Percentiles rank a stretch among this genome's conserved stretches.
These are phyloP conservation scores for Leccinum variabile DNA, from an alignment of 1,284 basidiomycete genomes.

Conservation along the genomic window DNA sequence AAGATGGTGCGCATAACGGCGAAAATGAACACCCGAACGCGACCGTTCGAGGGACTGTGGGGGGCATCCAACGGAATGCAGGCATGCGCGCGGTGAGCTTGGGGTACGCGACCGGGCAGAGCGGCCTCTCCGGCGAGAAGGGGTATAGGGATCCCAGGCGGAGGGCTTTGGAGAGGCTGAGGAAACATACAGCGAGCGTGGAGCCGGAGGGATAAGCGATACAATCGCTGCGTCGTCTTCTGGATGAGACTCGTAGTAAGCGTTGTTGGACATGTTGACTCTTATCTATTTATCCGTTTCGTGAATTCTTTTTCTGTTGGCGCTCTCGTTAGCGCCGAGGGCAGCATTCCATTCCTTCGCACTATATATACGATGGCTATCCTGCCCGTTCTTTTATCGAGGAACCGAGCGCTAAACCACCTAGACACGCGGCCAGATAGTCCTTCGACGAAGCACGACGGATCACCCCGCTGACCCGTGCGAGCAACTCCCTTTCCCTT, in stretches of 20 bases:
- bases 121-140: not conserved
- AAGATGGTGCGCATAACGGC: constrained; percentile 4
- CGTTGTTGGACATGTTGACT: constrained; percentile 4
- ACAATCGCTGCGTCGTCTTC: not conserved
- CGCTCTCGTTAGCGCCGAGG: not conserved
- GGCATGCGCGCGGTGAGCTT: constrained; percentile 31
- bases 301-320: not conserved
- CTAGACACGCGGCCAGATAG: too few species aligned
- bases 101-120: constrained; percentile 24
- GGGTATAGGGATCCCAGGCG: constrained; percentile 26
- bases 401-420: not conserved
- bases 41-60: not conserved
- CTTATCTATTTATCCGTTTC: constrained; percentile 8
- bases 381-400: not conserved
- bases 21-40: constrained; percentile 2
- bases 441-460: too few species aligned
- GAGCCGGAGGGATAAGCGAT: constrained; percentile 15
- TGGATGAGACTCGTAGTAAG: constrained; percentile 1
- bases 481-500: too few species aligned
- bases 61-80: constrained; percentile 14
- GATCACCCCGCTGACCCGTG: too few species aligned
- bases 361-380: not conserved
- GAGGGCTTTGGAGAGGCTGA: constrained; percentile 25
- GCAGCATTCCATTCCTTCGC: not conserved
- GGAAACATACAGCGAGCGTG: constrained; percentile 22